Evolutionary conservation across 495 filamentous ascomycete species (phyloP).

Genomic region (Trichoderma asperelloides): DNA sequence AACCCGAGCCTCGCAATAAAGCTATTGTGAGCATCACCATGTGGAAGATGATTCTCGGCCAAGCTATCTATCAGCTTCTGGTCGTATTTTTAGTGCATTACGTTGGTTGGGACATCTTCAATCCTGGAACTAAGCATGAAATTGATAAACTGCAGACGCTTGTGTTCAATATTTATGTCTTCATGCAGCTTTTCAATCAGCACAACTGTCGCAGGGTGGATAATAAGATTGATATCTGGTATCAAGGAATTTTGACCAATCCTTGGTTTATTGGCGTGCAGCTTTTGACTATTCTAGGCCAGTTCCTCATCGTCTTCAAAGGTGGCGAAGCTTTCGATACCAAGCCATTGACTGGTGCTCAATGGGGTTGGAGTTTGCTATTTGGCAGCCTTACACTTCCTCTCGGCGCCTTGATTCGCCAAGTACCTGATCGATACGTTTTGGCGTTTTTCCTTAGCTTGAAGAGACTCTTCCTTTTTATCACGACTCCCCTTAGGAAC

Average conservation of each 20-base stretch:
- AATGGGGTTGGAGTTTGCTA: background rate
- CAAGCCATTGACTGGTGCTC: background rate
- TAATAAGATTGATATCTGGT: conserved; percentile 77
- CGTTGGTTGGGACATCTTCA: conserved; percentile 41
- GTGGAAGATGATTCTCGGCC: conserved; percentile 93
- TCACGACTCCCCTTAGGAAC: background rate
- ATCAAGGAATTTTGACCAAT: conserved; percentile 69
- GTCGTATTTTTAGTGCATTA: conserved; percentile 69
- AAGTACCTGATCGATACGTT: background rate
- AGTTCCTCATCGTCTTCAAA: conserved; percentile 68
- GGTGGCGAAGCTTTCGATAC: background rate
- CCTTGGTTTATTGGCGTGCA: conserved; percentile 80
- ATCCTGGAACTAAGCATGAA: conserved; percentile 15
- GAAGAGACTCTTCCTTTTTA: conserved; percentile 1
- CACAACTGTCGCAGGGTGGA: conserved; percentile 76
- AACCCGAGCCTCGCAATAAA: conserved; percentile 67
- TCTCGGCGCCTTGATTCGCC: background rate
- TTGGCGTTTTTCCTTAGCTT: background rate
- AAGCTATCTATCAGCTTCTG: conserved; percentile 67
- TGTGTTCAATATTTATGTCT: conserved; percentile 88
- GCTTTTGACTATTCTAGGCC: conserved; percentile 65
- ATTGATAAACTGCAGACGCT: conserved; percentile 50
- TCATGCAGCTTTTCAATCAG: conserved; percentile 93
- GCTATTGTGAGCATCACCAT: conserved; percentile 71
- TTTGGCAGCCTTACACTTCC: conserved; percentile 2